Base-by-base conservation (phyloP, 176 grass and related monocot genomes). In the Bonia amplexicaulis region DNA sequence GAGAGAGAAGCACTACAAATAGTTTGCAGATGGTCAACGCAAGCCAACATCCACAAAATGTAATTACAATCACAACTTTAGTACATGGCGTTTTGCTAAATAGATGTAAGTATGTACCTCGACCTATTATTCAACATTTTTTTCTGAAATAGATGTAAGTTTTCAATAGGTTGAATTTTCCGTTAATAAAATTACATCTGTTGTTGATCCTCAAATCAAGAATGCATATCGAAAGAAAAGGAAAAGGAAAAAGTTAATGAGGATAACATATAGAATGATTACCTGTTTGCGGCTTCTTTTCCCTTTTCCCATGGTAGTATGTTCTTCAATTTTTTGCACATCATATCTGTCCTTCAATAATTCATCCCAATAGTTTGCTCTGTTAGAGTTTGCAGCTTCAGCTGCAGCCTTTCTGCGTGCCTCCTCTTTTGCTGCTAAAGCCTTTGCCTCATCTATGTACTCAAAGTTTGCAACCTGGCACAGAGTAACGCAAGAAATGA, bases 271-370 rank as follows among this genome's bases (percentile, higher is more conserved):
- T 42, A 74, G n/a, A 82, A 63, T 25, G 26, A 39, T 59, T 89
- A 96, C 97, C 84, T 99, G 97, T 82, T 99, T 99, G 70, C 97
- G 93, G 82, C 93, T 96, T 83, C 97, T 92, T 94, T 99, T 99
- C 62, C 97, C 97, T 87, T 99, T 99, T 46, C 97, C 97, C 97
- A 99, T 96, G 78, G 91, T 67, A 26, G 90, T 96, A 85, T 93
- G 76, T 79, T 96, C 93, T 91, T 99, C 97, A 83, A 96, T 77
- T 89, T 99, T 85, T 81, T 92, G 74, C 45, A 90, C 97, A 86
- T 89, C 92, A 29, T 86, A 90, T 92, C 42, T 87, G 69, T 96
- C 92, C 63, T 92, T 96, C 67, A 99, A 90, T 75, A 99, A 78
- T 68, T 96, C 92, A 82, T 94, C 97, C 97, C 97, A 99, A 54